Evolutionary conservation across 768 basidiomycete genomes (phyloP), one percentile per base, ranked within the genome.

Genomic region (Favolaschia claudopus): DNA sequence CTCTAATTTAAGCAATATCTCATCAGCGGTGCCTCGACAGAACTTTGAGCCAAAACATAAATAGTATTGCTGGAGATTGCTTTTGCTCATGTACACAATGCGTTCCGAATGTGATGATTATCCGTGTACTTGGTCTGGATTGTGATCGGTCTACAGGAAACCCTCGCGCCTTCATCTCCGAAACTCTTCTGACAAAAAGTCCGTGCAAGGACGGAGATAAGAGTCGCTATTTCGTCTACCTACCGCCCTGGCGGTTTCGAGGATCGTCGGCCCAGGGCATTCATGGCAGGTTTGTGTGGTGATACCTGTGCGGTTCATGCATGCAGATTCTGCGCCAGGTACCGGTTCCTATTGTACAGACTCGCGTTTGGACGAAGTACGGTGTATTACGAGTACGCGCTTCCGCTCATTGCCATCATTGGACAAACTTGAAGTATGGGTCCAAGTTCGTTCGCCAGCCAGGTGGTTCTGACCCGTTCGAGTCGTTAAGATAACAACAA

Each of bases 131-230:
- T 37, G 47, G 33, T 37, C 44, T 42, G 12, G 19, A 34, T 27
- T 43, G 37, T 52, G 60, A 50, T 63, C 51, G 51, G 44, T 32
- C 22, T n/a, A 45, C 58, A 58, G 63, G 37, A 58, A 64, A 64
- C 63, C 60, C 55, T 33, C 27, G 45, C 34, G 40, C 10, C 34
- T 63, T 63, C 62, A 63, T 63, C 52, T 63, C 62, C 62, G 62
- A 52, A 13, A 6, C 50, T 37, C 19, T 50, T 55, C 53, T 34
- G 58, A 40, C 48, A 50, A 50, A 55, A 8, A 39, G 49, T 42
- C 49, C 60, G 49, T 40, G 25, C 13, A 27, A 39, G 25, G 39
- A 57, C 63, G 63, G 63, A 60, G 63, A 45, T 64, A 64, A 64
- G 53, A 27, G 33, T 19, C 56, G 45, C 38, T 55, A 28, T 7